phyloP scores from a whole-genome alignment of 176 grass and related monocot genomes.

The Poa annua region DNA sequence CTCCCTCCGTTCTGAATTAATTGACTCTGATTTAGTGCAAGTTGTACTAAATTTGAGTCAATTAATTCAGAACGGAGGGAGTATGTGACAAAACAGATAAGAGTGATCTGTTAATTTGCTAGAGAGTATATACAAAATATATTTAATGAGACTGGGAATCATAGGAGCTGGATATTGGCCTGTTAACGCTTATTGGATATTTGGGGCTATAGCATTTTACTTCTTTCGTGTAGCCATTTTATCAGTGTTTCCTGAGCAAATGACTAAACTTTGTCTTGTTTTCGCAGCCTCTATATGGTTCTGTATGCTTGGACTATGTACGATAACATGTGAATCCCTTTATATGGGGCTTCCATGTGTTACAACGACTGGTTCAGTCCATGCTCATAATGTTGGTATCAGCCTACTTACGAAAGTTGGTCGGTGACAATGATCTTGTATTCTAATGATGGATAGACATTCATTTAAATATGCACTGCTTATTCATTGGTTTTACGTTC shows the following conservation, averaged over 20 bases:
- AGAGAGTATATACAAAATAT: too few species aligned
- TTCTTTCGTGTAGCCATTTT: neutral
- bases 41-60: too few species aligned
- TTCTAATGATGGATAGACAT: neutral
- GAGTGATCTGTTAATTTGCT: too few species aligned
- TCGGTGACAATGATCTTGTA: conserved; percentile 38
- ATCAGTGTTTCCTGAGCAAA: neutral
- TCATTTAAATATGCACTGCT: neutral
- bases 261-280: conserved; percentile 34
- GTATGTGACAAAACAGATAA: too few species aligned
- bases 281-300: conserved; percentile 93
- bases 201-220: too few species aligned
- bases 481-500: conserved; percentile 12
- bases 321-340: conserved; percentile 92
- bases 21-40: too few species aligned
- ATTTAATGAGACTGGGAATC: too few species aligned
- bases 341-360: conserved; percentile 99
- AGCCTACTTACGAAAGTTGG: conserved; percentile 93
- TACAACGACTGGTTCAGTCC: conserved; percentile 93
- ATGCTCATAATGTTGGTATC: conserved; percentile 99
- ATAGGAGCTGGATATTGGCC: too few species aligned
- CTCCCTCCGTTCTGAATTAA: too few species aligned
- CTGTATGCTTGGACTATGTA: conserved; percentile 97
- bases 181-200: too few species aligned
- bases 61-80: too few species aligned